These are phyloP conservation scores for Podila clonocystis DNA, from an alignment of 192 early-diverging fungal genomes.

Conservation along the genomic window DNA sequence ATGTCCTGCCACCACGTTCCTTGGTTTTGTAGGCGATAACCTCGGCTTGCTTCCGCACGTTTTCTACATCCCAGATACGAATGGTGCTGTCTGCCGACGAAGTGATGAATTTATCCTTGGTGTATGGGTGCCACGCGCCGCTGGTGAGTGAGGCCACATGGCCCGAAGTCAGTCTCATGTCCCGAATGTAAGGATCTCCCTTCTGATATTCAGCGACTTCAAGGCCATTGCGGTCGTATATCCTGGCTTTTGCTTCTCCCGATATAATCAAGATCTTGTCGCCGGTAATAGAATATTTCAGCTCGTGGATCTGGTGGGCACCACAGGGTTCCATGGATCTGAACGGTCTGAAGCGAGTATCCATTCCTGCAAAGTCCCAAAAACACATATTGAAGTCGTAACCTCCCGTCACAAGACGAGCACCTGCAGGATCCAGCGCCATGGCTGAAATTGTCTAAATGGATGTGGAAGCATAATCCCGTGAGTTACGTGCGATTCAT, in stretches of 20 bases:
- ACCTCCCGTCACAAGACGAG: conserved; percentile 79
- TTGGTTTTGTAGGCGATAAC: conserved; percentile 83
- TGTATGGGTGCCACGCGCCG: conserved; percentile 82
- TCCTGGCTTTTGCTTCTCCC: conserved; percentile 72
- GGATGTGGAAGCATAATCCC: no score
- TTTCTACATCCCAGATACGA: conserved; percentile 85
- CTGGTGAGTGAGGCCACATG: conserved; percentile 85
- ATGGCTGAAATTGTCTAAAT: conserved; percentile 78
- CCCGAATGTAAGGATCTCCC: conserved; percentile 94
- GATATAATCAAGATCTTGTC: conserved; percentile 85
- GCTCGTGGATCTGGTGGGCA: conserved; percentile 84
- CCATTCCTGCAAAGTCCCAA: conserved; percentile 96
- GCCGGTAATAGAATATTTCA: conserved; percentile 79
- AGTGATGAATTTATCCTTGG: conserved; percentile 75
- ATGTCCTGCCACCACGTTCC: conserved; percentile 71
- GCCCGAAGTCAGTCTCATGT: conserved; percentile 77
- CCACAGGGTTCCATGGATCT: conserved; percentile 81
- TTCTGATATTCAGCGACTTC: conserved; percentile 79
- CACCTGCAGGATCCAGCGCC: conserved; percentile 84
- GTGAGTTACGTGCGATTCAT: no score
- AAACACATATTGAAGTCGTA: conserved; percentile 85
- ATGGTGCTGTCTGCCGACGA: conserved; percentile 86
- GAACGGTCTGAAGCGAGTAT: conserved; percentile 77
- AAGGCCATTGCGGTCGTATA: conserved; percentile 85
- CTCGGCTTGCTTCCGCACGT: conserved; percentile 73